Conservation (phyloP, 768 basidiomycete genomes). For the Termitomyces titanicus region DNA sequence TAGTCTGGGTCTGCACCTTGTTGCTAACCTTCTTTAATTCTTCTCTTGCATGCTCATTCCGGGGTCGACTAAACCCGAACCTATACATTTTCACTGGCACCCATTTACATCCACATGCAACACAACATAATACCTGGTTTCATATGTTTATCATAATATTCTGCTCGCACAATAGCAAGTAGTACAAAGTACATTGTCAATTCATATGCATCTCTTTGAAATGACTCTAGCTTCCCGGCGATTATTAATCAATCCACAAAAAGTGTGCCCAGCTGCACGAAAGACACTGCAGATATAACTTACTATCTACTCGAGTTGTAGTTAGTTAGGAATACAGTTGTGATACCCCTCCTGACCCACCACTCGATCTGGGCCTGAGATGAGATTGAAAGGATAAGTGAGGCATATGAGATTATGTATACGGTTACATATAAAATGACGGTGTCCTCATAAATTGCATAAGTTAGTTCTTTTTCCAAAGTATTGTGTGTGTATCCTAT, state of each 20-base stretch:
- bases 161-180: not conserved
- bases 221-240: not conserved
- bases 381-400: not conserved
- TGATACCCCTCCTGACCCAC: not conserved
- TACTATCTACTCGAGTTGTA: not conserved
- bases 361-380: not conserved
- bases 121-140: constrained; percentile 1
- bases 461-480: not conserved
- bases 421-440: not conserved
- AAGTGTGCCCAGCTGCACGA: not conserved
- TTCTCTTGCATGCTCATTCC: not conserved
- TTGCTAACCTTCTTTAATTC: constrained; percentile 2
- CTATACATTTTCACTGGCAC: not conserved
- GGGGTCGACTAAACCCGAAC: not conserved
- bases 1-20: constrained; percentile 23
- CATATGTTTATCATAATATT: constrained; percentile 6
- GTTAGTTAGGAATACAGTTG: not conserved
- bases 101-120: not conserved
- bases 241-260: too few relatives aligned
- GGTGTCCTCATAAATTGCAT: not conserved
- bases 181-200: constrained; percentile 1
- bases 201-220: constrained; percentile 5
- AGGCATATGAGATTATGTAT: not conserved
- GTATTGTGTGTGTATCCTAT: not conserved
- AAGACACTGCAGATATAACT: not conserved